phyloP scores from a whole-genome alignment of 2,329 filamentous ascomycete genomes.

The Verticillium tricorpus region DNA sequence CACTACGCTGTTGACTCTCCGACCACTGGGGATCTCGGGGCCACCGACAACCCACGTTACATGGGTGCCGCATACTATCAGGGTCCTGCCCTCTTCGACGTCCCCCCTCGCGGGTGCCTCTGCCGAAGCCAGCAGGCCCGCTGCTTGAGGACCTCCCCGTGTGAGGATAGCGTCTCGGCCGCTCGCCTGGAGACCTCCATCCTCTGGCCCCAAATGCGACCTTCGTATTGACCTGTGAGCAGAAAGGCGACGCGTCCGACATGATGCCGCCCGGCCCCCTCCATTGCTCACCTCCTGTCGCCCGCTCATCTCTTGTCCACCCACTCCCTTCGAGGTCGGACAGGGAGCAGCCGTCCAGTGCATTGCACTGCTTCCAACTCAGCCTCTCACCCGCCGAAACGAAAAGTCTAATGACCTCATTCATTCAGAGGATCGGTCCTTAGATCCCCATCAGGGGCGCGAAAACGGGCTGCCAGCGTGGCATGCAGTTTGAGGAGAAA shows the following conservation, averaged over 20 bases:
- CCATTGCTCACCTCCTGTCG: background rate
- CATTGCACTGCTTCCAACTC: background rate
- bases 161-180: background rate
- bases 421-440: constrained; percentile 8
- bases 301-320: background rate
- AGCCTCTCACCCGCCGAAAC: background rate
- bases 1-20: background rate
- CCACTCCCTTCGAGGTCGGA: background rate
- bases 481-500: constrained; percentile 10
- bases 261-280: background rate
- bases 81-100: background rate
- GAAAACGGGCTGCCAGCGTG: constrained; percentile 12
- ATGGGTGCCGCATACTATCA: background rate
- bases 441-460: background rate
- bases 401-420: constrained; percentile 11
- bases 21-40: background rate
- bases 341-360: background rate
- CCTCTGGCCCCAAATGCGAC: background rate
- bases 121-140: background rate
- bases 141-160: background rate
- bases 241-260: background rate
- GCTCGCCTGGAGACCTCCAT: background rate
- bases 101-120: background rate
- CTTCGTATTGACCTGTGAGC: background rate
- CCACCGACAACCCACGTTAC: background rate